Percentiles rank a stretch among this genome's conserved stretches.
These are phyloP conservation scores for Ogataea allantospora DNA, from an alignment of 805 yeast genomes.

Conservation along the genomic window DNA sequence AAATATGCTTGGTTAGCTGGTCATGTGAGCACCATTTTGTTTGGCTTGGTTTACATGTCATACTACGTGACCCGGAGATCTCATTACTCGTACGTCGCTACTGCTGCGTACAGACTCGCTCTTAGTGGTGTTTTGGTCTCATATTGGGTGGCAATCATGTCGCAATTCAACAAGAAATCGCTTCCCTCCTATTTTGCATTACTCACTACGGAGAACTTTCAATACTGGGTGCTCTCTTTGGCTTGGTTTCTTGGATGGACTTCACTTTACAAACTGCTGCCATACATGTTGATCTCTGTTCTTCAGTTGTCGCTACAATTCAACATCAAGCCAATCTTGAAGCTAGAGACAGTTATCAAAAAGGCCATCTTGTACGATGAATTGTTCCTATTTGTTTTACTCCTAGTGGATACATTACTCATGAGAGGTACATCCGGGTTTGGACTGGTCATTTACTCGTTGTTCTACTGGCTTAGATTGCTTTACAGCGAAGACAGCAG, in stretches of 20 bases:
- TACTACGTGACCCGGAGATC: slow-evolving; percentile 35
- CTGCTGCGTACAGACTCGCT: slow-evolving; percentile 52
- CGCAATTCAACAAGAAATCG: slow-evolving; percentile 54
- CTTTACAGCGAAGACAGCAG: slow-evolving; percentile 52
- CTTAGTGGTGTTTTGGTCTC: slow-evolving; percentile 56
- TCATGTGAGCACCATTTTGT: slow-evolving; percentile 44
- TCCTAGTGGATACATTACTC: slow-evolving; percentile 57
- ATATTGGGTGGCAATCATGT: slow-evolving; percentile 50
- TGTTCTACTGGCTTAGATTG: slow-evolving; percentile 70
- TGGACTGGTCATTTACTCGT: slow-evolving; percentile 54
- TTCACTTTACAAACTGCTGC: slow-evolving; percentile 63
- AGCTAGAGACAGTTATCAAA: slow-evolving; percentile 39
- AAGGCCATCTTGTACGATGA: slow-evolving; percentile 60
- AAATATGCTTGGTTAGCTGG: slow-evolving; percentile 57
- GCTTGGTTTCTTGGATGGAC: slow-evolving; percentile 66
- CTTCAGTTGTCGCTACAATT: slow-evolving; percentile 50
- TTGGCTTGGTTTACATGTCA: slow-evolving; percentile 38
- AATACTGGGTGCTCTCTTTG: slow-evolving; percentile 52
- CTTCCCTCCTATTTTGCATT: slow-evolving; percentile 64
- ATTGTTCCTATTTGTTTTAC: slow-evolving; percentile 48
- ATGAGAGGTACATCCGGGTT: slow-evolving; percentile 69
- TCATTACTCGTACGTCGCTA: slow-evolving; percentile 45
- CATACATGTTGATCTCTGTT: slow-evolving; percentile 54
- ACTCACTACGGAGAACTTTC: slow-evolving; percentile 75
- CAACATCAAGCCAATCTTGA: slow-evolving; percentile 41